These are phyloP conservation scores for Hippophae tibetana DNA, from an alignment of 306 rosid species.

Conservation along the genomic window DNA sequence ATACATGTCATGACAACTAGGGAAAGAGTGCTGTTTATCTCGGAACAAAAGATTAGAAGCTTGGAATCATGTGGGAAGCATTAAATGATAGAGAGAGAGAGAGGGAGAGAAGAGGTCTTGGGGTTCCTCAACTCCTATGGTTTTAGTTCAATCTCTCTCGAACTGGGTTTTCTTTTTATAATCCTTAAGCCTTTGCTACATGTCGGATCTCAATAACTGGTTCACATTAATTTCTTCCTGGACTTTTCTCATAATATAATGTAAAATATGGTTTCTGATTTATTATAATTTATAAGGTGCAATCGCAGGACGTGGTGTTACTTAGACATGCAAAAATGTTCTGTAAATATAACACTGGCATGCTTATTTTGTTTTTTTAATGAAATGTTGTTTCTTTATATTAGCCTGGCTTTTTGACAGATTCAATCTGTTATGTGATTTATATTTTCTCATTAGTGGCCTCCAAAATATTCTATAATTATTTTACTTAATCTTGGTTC, in stretches of 20 bases:
- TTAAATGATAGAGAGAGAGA: constrained; percentile 37
- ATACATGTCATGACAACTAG: constrained; percentile 22
- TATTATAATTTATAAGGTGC: background rate
- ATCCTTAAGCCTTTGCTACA: constrained; percentile 33
- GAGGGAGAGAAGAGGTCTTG: constrained; percentile 26
- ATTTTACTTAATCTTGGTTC: too few relatives aligned
- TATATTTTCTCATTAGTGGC: too few relatives aligned
- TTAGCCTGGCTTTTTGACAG: too few relatives aligned
- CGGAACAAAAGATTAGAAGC: constrained; percentile 45
- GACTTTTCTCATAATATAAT: constrained; percentile 10
- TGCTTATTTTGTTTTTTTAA: too few relatives aligned
- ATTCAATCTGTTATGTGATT: too few relatives aligned
- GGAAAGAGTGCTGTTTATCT: constrained; percentile 39
- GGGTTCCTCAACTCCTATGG: constrained; percentile 36
- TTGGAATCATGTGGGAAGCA: constrained; percentile 66
- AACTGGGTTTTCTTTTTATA: constrained; percentile 26
- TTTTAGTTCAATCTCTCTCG: constrained; percentile 33
- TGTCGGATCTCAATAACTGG: constrained; percentile 48
- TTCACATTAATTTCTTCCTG: constrained; percentile 28
- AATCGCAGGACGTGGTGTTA: too few relatives aligned
- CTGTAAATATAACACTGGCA: too few relatives aligned
- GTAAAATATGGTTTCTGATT: constrained; percentile 1
- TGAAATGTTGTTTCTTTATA: too few relatives aligned
- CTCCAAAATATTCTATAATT: too few relatives aligned
- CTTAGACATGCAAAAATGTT: too few relatives aligned